Conservation (phyloP, 129 eudicot genomes). For the Saposhnikovia divaricata region DNA sequence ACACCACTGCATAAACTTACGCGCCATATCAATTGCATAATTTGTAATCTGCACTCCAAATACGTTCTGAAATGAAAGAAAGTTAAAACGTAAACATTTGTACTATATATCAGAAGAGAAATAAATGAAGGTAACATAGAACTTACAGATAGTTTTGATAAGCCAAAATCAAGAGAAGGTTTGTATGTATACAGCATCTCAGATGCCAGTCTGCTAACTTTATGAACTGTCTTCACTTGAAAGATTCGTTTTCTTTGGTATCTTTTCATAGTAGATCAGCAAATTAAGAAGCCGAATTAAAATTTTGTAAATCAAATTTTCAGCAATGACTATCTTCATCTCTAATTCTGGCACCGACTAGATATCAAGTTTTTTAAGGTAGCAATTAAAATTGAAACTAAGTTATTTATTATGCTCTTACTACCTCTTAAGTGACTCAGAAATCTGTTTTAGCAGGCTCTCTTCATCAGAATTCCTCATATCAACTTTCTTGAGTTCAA, state of each 20-base stretch:
- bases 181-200: constrained; percentile 21
- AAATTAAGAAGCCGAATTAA: neutral
- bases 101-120: neutral
- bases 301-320: neutral
- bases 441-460: constrained; percentile 14
- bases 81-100: neutral
- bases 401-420: neutral
- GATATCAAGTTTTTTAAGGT: neutral
- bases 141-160: neutral
- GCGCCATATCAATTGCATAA: constrained; percentile 16
- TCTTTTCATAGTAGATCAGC: constrained; percentile 6
- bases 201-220: constrained; percentile 34
- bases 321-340: neutral
- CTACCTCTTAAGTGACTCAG: constrained; percentile 29
- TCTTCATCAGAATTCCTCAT: constrained; percentile 3
- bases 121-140: neutral
- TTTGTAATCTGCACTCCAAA: neutral
- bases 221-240: constrained; percentile 25
- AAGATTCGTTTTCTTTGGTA: constrained; percentile 29
- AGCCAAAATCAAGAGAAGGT: constrained; percentile 14
- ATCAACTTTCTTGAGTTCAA: constrained; percentile 24
- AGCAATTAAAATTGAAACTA: neutral
- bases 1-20: constrained; percentile 6
- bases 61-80: neutral
- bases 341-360: neutral